Conservation (phyloP, 2,329 filamentous ascomycete species). For the Xylaria sp. region DNA sequence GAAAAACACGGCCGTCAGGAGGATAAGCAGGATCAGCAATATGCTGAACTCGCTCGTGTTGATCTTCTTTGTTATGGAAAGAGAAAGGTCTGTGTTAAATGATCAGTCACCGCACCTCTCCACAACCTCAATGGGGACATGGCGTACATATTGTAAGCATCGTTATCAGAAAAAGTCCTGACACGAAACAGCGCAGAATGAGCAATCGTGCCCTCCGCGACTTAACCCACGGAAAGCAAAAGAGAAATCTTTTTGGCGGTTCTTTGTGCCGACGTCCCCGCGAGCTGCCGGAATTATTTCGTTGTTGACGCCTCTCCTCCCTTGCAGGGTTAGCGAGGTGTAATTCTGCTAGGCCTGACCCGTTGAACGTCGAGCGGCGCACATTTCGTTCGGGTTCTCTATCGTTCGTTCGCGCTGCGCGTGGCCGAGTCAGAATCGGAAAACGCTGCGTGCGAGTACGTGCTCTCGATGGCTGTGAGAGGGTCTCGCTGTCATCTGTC, state of each 20-base stretch:
- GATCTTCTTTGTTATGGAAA: constrained; percentile 73
- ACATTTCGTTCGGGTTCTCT: constrained; percentile 26
- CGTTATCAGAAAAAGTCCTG: constrained; percentile 68
- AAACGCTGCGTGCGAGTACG: constrained; percentile 35
- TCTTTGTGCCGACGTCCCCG: constrained; percentile 35
- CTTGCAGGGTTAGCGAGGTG: constrained; percentile 58
- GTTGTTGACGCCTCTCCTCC: constrained; percentile 52
- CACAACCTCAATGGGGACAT: neutral
- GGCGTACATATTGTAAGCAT: constrained; percentile 74
- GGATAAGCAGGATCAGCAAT: constrained; percentile 79
- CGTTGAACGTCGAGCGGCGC: constrained; percentile 49
- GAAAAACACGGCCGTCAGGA: constrained; percentile 81
- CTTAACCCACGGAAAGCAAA: constrained; percentile 66
- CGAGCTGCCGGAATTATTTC: constrained; percentile 34
- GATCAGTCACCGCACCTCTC: neutral
- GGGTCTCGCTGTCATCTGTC: constrained; percentile 16
- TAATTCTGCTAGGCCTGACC: constrained; percentile 60
- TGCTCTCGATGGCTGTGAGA: constrained; percentile 15
- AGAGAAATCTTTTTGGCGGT: constrained; percentile 58
- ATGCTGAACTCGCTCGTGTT: constrained; percentile 79
- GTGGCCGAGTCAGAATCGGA: constrained; percentile 41
- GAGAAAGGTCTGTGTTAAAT: constrained; percentile 70
- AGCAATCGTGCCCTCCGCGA: constrained; percentile 64
- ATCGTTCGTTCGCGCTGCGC: constrained; percentile 38
- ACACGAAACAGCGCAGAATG: constrained; percentile 70